These are phyloP conservation scores for Xylaria longipes DNA, from an alignment of 495 filamentous ascomycete genomes.

Conservation along the genomic window DNA sequence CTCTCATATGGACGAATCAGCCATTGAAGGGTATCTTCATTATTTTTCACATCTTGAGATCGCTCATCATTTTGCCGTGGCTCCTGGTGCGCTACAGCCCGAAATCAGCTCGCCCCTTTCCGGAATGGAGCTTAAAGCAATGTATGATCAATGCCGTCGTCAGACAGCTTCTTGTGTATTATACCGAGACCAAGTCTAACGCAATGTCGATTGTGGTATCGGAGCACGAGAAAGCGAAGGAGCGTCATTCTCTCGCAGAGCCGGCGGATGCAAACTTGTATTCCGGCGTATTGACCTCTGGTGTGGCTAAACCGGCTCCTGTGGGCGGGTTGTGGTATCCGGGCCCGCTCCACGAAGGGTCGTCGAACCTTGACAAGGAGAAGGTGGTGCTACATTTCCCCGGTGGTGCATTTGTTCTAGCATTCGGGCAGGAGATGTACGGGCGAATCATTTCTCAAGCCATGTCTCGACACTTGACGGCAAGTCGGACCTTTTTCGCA, in stretches of 20 bases:
- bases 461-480: background rate
- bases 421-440: constrained; percentile 17
- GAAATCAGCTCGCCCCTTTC: background rate
- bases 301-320: background rate
- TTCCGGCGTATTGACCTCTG: constrained; percentile 5
- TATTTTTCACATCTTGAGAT: background rate
- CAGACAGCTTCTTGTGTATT: background rate
- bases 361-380: background rate
- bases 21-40: constrained; percentile 5
- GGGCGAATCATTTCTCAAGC: too few species aligned
- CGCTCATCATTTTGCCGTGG: background rate
- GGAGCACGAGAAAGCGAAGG: background rate
- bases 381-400: constrained; percentile 31
- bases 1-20: constrained; percentile 9
- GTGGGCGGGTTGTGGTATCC: constrained; percentile 24
- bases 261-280: background rate
- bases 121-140: background rate
- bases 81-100: constrained; percentile 1
- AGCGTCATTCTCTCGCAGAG: constrained; percentile 5
- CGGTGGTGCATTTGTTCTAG: constrained; percentile 31
- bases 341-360: background rate
- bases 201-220: background rate
- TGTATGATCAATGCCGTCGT: background rate
- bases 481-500: constrained; percentile 16
- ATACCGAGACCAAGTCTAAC: background rate